These are phyloP conservation scores for Lactifluus echinatus DNA, from an alignment of 768 basidiomycete genomes.

Conservation along the genomic window DNA sequence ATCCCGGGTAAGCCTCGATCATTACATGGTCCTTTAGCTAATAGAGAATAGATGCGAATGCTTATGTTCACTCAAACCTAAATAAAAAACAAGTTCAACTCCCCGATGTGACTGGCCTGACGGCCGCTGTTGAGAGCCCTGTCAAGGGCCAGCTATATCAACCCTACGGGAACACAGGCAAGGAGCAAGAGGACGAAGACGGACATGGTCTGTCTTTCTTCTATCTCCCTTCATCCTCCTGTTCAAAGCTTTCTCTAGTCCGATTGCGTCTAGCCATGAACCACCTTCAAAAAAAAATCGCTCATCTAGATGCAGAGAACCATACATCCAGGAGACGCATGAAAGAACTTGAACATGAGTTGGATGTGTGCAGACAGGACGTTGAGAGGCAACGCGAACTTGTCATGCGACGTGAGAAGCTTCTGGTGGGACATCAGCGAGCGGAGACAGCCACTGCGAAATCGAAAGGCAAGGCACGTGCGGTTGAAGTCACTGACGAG, in stretches of 20 bases:
- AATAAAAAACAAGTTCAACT: slow-evolving; percentile 36
- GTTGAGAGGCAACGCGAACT: slow-evolving; percentile 61
- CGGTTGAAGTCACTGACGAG: slow-evolving; percentile 4
- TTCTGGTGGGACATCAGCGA: slow-evolving; percentile 27
- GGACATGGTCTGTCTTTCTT: slow-evolving; percentile 44
- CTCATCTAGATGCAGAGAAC: slow-evolving; percentile 75
- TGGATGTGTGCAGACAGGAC: slow-evolving; percentile 78
- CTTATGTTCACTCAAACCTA: slow-evolving; percentile 20
- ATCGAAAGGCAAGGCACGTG: slow-evolving; percentile 33
- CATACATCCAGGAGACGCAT: slow-evolving; percentile 72
- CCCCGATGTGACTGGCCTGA: slow-evolving; percentile 80
- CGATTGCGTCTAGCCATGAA: slow-evolving; percentile 55
- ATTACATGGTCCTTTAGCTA: neutral
- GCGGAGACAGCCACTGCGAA: slow-evolving; percentile 23
- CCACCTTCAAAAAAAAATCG: slow-evolving; percentile 56
- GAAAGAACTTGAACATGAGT: slow-evolving; percentile 78
- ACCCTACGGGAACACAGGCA: slow-evolving; percentile 32
- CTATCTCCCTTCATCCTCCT: neutral
- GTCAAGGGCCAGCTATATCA: slow-evolving; percentile 45
- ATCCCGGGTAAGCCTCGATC: neutral
- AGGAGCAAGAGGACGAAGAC: slow-evolving; percentile 42
- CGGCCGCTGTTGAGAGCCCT: slow-evolving; percentile 68
- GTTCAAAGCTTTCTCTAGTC: slow-evolving; percentile 30
- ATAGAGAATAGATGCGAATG: neutral
- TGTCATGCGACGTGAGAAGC: slow-evolving; percentile 48